A percentile compares a stretch with the other conserved stretches of the same genome.
phyloP scores from a whole-genome alignment of 106 monocot species.

The Cymbidium sinense region DNA sequence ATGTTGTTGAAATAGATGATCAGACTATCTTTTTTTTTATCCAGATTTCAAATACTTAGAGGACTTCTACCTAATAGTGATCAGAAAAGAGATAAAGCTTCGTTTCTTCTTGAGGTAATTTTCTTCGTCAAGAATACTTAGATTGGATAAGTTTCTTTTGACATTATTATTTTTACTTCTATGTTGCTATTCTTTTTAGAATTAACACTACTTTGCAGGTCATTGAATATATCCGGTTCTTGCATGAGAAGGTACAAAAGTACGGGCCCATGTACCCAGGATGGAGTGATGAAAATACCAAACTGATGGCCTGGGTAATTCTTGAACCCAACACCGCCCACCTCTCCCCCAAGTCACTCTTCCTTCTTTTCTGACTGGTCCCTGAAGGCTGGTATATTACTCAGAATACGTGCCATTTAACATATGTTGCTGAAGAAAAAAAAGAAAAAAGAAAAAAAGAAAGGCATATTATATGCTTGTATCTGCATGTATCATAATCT shows the following conservation, averaged over 20 bases:
- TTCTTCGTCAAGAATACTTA: background rate
- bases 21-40: constrained; percentile 5
- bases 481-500: background rate
- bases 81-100: constrained; percentile 72
- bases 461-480: background rate
- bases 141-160: background rate
- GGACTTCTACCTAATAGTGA: constrained; percentile 57
- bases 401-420: background rate
- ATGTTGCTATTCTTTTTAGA: background rate
- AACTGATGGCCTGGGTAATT: constrained; percentile 50
- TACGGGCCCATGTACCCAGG: constrained; percentile 34
- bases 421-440: background rate
- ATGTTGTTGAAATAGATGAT: constrained; percentile 2
- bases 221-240: constrained; percentile 55
- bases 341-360: no score
- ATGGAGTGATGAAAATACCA: constrained; percentile 48
- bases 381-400: background rate
- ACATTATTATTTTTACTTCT: background rate
- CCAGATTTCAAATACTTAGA: constrained; percentile 69
- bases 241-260: constrained; percentile 55
- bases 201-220: constrained; percentile 24
- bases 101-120: constrained; percentile 57
- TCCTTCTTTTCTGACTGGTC: background rate
- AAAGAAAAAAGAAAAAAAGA: background rate
- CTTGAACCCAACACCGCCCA: background rate